Conservation (phyloP, 2,329 filamentous ascomycete genomes). For the Neonectria coccinea region DNA sequence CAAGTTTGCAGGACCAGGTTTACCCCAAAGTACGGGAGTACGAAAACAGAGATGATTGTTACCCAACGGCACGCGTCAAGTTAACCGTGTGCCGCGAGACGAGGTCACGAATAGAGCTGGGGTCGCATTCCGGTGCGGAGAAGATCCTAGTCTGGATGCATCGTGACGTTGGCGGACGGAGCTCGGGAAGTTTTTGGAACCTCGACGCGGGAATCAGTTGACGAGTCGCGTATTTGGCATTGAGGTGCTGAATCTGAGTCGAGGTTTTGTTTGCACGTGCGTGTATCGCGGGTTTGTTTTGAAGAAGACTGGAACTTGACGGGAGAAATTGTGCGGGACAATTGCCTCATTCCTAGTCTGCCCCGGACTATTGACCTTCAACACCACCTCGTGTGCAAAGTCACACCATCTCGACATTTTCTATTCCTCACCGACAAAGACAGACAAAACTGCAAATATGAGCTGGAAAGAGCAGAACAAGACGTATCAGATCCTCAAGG, state of each 20-base stretch:
- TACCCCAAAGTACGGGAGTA: not conserved
- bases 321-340: not conserved
- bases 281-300: conserved; percentile 3
- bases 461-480: conserved; percentile 31
- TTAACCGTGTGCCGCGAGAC: conserved; percentile 10
- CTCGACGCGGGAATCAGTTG: conserved; percentile 17
- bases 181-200: conserved; percentile 4
- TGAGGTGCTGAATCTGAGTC: conserved; percentile 11
- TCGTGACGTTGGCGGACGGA: conserved; percentile 11
- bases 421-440: not conserved
- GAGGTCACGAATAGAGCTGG: not conserved
- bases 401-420: conserved; percentile 7
- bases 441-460: conserved; percentile 4
- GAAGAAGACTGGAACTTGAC: not conserved
- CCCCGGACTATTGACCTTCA: not conserved
- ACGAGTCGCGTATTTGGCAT: not conserved
- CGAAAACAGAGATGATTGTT: no score
- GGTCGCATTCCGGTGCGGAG: not conserved
- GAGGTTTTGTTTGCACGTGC: conserved; percentile 11
- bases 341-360: conserved; percentile 4
- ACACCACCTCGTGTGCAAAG: not conserved
- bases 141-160: not conserved
- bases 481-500: conserved; percentile 35
- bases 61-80: not conserved
- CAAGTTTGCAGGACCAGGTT: not conserved